These are phyloP conservation scores for Triticum aestivum DNA, from an alignment of 176 grass and related monocot species.

Conservation along the genomic window DNA sequence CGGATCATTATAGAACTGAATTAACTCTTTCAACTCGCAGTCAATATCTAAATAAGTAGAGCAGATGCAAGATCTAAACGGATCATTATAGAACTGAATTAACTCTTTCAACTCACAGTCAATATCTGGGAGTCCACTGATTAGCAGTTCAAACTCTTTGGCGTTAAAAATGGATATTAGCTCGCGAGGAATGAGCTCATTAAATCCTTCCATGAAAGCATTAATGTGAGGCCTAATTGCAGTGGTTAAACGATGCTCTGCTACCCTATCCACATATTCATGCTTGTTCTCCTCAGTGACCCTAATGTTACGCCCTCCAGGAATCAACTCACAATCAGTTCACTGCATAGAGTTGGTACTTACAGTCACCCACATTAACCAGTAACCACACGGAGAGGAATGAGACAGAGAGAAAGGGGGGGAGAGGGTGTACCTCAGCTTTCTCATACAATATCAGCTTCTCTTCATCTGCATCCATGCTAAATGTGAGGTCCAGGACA, in stretches of 20 bases:
- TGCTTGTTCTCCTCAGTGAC: too few species aligned
- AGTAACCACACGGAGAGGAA: too few species aligned
- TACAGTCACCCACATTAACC: too few species aligned
- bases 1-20: too few species aligned
- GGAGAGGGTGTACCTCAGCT: constrained; percentile 45
- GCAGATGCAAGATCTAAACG: not conserved
- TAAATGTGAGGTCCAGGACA: constrained; percentile 92
- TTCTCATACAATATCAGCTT: constrained; percentile 93
- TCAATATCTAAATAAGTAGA: too few species aligned
- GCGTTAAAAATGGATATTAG: constrained; percentile 96
- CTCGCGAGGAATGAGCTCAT: constrained; percentile 76
- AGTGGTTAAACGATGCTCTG: constrained; percentile 87
- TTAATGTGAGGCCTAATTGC: constrained; percentile 95
- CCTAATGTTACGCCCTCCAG: too few species aligned
- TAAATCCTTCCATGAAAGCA: constrained; percentile 89
- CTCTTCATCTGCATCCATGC: constrained; percentile 97
- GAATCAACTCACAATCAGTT: too few species aligned
- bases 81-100: not conserved
- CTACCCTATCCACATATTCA: constrained; percentile 2
- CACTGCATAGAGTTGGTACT: constrained; percentile 47
- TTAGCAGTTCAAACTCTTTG: constrained; percentile 94
- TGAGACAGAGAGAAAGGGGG: too few species aligned
- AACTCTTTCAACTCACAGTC: constrained; percentile 65
- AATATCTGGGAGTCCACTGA: constrained; percentile 68
- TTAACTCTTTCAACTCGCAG: too few species aligned